Evolutionary conservation across 1,139 yeast genomes (phyloP), one percentile per base, ranked within the genome.

Genomic region (Diutina sp.): DNA sequence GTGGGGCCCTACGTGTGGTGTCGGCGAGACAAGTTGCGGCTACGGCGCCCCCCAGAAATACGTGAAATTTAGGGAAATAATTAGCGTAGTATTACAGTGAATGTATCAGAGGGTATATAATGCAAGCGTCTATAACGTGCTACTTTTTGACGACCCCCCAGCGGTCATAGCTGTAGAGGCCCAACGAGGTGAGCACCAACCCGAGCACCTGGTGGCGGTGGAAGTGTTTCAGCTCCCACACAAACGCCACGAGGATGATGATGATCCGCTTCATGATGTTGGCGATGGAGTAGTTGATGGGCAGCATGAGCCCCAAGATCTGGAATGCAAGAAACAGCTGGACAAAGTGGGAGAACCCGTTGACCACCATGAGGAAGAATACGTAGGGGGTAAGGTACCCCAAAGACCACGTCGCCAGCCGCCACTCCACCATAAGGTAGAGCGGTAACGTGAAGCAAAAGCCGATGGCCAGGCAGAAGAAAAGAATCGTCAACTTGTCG

Each of bases 221-320:
- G 55, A 77, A 69, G 62, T 69, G 68, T 66, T 87, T 76, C 67
- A 88, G 80, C 74, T 91, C 91, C 82, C 95, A 85, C 8, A 87
- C 59, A 61, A 91, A 84, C 7, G 97, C 89, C 59, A 86, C 85
- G 30, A 85, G 71, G 58, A 91, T 90, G 56, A 91, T 91, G 45
- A 89, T 86, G 57, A 91, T 89, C 62, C 98, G 81, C 68, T 91
- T 91, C 69, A 90, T 72, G 58, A 91, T 83, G 65, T 88, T 88
- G 51, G 97, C 97, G 64, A 91, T 89, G 48, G 96, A 87, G 71
- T 91, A 91, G 61, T 91, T 88, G 55, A 91, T 93, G 0, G 98
- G 95, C 14, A 91, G 82, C 44, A 91, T 82, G 68, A 83, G 72
- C 9, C 97, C 97, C 63, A 91, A 79, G 55, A 91, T 82, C 69